Conservation (phyloP, 2,329 filamentous ascomycete species). For the Eurotiales sp. region DNA sequence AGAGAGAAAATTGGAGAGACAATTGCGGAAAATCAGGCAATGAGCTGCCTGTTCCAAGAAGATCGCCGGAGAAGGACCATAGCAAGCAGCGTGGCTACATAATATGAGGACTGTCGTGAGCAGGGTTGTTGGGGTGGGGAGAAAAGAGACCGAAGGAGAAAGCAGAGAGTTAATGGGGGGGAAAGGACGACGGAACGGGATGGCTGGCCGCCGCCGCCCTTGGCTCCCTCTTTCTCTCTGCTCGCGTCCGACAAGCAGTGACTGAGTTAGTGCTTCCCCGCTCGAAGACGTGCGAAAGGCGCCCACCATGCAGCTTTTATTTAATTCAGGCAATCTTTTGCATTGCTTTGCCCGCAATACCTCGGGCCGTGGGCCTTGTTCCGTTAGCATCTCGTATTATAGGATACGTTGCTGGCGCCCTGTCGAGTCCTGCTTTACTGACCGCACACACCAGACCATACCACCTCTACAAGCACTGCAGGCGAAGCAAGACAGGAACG, state of each 20-base stretch:
- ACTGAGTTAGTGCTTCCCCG: slow-evolving; percentile 17
- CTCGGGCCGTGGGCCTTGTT: too few relatives aligned
- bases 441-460: too few relatives aligned
- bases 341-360: too few relatives aligned
- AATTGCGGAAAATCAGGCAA: slow-evolving; percentile 22
- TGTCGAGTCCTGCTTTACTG: too few relatives aligned
- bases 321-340: neutral
- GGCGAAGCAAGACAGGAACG: too few relatives aligned
- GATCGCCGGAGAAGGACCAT: slow-evolving; percentile 28
- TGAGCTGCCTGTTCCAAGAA: slow-evolving; percentile 21
- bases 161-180: slow-evolving; percentile 24
- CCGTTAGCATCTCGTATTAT: too few relatives aligned
- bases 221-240: slow-evolving; percentile 3
- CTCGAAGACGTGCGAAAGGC: slow-evolving; percentile 1
- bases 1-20: slow-evolving; percentile 17
- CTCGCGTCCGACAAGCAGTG: slow-evolving; percentile 2
- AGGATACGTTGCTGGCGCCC: too few relatives aligned
- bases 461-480: too few relatives aligned
- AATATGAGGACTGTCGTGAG: slow-evolving; percentile 24
- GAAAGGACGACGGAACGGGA: slow-evolving; percentile 24
- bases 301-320: too few relatives aligned
- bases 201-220: slow-evolving; percentile 14
- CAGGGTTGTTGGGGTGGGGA: slow-evolving; percentile 29
- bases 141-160: slow-evolving; percentile 28
- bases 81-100: slow-evolving; percentile 37